Evolutionary conservation across 306 rosid species (phyloP).

Genomic region (Ormosia emarginata): DNA sequence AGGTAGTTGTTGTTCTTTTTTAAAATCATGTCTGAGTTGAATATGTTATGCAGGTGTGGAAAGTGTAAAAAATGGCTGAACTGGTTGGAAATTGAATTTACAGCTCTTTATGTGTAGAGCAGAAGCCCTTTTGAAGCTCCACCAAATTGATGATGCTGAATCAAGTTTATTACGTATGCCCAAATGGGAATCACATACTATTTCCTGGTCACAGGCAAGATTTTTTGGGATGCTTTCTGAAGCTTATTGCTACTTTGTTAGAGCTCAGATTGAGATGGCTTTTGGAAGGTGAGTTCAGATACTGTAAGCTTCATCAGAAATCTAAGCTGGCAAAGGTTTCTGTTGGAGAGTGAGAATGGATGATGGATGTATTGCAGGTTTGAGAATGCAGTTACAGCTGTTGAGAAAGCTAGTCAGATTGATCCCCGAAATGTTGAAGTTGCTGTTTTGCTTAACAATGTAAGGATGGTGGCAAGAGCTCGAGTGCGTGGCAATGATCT

Average conservation of each 20-base stretch:
- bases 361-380: conserved; percentile 82
- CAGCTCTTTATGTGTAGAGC: conserved; percentile 82
- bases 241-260: conserved; percentile 56
- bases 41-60: neutral
- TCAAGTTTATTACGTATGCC: conserved; percentile 37
- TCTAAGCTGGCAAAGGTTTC: conserved; percentile 24
- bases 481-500: conserved; percentile 78
- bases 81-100: conserved; percentile 49
- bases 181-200: conserved; percentile 32
- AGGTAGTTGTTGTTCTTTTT: conserved; percentile 32
- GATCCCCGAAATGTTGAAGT: conserved; percentile 67
- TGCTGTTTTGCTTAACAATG: conserved; percentile 57
- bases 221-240: conserved; percentile 67
- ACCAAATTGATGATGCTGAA: conserved; percentile 69
- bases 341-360: conserved; percentile 52
- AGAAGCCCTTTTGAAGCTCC: conserved; percentile 74
- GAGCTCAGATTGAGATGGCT: conserved; percentile 74
- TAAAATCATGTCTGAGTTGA: neutral
- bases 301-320: conserved; percentile 31
- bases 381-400: conserved; percentile 79
- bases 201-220: conserved; percentile 33
- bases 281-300: conserved; percentile 65
- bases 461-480: conserved; percentile 68
- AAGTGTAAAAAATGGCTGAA: conserved; percentile 26
- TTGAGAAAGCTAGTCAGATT: conserved; percentile 67